Conservation (phyloP, 2,329 filamentous ascomycete species). For the Botrytis pseudocinerea region DNA sequence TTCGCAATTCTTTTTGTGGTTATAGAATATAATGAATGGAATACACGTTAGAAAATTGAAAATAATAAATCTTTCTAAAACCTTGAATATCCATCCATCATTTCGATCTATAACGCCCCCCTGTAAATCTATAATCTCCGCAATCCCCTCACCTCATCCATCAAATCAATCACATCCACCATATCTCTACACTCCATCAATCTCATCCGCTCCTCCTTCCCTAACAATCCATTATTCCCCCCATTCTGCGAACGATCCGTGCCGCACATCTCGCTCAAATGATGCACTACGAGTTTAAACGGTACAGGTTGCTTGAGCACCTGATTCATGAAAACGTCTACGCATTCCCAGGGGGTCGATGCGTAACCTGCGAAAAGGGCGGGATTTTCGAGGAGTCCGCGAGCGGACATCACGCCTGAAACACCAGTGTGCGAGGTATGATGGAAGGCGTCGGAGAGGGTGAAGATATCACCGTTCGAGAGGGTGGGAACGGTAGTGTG, state of each 20-base stretch:
- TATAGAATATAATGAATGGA: conserved; percentile 2
- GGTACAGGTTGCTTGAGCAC: conserved; percentile 59
- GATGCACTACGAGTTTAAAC: conserved; percentile 64
- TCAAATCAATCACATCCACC: conserved; percentile 60
- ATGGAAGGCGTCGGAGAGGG: conserved; percentile 42
- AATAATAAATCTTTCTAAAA: not conserved
- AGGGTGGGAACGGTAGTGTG: conserved; percentile 38
- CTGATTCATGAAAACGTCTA: conserved; percentile 62
- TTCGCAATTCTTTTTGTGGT: not conserved
- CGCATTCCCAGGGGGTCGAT: conserved; percentile 61
- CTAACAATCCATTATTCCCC: conserved; percentile 51
- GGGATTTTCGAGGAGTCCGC: conserved; percentile 67
- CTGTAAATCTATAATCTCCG: not conserved
- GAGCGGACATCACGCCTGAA: conserved; percentile 66
- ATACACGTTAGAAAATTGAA: not conserved
- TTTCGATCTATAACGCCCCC: not conserved
- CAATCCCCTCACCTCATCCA: conserved; percentile 51
- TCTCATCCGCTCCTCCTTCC: conserved; percentile 54
- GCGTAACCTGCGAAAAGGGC: conserved; percentile 58
- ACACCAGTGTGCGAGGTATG: conserved; percentile 42
- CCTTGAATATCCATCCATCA: not conserved
- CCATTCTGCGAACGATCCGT: conserved; percentile 57
- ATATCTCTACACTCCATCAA: conserved; percentile 54
- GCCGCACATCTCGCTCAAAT: conserved; percentile 66
- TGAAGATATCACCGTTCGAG: conserved; percentile 69